Conservation (phyloP, 495 filamentous ascomycete species). For the Amorphotheca resinae region DNA sequence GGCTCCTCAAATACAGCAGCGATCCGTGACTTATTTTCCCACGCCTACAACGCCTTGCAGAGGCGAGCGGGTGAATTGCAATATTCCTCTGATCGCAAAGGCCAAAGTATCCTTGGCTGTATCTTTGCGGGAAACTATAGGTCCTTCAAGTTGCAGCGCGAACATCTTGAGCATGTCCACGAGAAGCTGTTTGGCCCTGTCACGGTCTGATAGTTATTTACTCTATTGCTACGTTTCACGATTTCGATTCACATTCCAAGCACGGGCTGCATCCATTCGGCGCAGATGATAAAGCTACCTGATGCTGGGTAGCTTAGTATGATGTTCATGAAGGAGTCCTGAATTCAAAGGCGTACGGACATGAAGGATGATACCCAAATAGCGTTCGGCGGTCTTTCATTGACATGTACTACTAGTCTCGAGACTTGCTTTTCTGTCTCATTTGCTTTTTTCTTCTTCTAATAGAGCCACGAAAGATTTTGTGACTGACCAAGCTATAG, state of each 20-base stretch:
- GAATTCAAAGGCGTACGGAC: conserved; percentile 13
- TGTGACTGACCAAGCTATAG: conserved; percentile 18
- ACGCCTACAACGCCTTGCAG: conserved; percentile 45
- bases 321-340: conserved; percentile 5
- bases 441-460: conserved; percentile 7
- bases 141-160: conserved; percentile 51
- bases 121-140: conserved; percentile 63
- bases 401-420: conserved; percentile 15
- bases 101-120: conserved; percentile 46
- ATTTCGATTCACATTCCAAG: background rate
- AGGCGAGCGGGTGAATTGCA: conserved; percentile 39
- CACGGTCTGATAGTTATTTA: background rate
- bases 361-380: conserved; percentile 18
- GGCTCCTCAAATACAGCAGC: conserved; percentile 52
- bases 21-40: conserved; percentile 51
- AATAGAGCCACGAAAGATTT: background rate
- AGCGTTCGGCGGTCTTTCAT: conserved; percentile 6
- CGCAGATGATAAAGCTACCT: background rate
- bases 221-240: background rate
- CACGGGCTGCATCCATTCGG: background rate
- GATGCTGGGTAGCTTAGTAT: conserved; percentile 3
- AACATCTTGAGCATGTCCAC: conserved; percentile 20
- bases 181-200: conserved; percentile 16
- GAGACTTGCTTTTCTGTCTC: conserved; percentile 5
- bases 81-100: conserved; percentile 12